phyloP scores from a whole-genome alignment of 1,284 basidiomycete species.

The Vanrija humicola region DNA sequence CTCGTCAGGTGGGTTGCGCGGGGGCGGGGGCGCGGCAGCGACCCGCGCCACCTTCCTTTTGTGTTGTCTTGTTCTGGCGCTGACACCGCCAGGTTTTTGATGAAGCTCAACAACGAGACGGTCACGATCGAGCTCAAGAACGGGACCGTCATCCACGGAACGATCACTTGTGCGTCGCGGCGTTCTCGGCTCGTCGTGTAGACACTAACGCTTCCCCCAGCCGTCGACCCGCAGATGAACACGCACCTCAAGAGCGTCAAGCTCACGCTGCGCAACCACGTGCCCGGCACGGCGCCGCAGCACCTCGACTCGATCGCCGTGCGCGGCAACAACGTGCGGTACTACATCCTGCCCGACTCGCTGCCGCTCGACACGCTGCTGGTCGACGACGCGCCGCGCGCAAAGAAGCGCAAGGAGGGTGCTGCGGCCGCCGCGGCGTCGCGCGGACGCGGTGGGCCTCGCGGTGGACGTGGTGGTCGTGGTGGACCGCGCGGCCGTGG shows the following conservation, averaged over 20 bases:
- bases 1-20: conserved; percentile 47
- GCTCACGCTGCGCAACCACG: conserved; percentile 78
- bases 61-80: background rate
- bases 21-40: background rate
- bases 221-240: conserved; percentile 96
- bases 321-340: conserved; percentile 82
- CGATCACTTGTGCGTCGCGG: conserved; percentile 76
- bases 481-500: conserved; percentile 34
- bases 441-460: conserved; percentile 31
- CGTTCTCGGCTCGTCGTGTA: no score
- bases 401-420: conserved; percentile 64
- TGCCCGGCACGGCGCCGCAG: conserved; percentile 48
- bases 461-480: conserved; percentile 28
- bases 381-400: conserved; percentile 96
- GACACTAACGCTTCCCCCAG: conserved; percentile 49
- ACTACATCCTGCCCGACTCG: conserved; percentile 90
- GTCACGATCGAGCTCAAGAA: conserved; percentile 98
- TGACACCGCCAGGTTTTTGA: conserved; percentile 71
- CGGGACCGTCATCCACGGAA: conserved; percentile 90
- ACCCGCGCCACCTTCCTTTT: background rate
- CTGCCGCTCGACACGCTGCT: conserved; percentile 92
- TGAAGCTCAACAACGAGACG: conserved; percentile 99
- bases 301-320: conserved; percentile 84
- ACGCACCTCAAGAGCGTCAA: conserved; percentile 96
- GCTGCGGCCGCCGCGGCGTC: conserved; percentile 26